Evolutionary conservation across 495 filamentous ascomycete genomes (phyloP), one percentile per base, ranked within the genome.

Genomic region (Oidiodendron maius): DNA sequence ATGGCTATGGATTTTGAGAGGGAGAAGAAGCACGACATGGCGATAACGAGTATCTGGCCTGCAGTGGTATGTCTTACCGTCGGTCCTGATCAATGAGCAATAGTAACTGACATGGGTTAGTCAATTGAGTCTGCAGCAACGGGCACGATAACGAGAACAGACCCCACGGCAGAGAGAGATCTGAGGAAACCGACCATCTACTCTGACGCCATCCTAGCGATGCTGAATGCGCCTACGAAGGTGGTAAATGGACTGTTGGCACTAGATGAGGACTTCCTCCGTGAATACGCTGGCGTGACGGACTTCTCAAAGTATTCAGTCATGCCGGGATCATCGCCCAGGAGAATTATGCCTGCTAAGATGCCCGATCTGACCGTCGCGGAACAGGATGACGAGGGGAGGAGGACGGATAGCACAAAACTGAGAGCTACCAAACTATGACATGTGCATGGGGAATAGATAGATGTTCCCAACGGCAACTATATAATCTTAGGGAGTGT

Each of bases 331-430:
- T 57, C 77, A 0, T 61, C 34, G 0, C 87, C 89, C 0, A 64
- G 87, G 20, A 68, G 89, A 34, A 93, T 94, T 40, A 91, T 94
- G 89, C 89, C 89, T 0, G 70, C 61, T 0, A 58, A 72, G 48
- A 72, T 94, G 53, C 89, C 89, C 1, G 74, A 83, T 39, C 54
- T 94, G 45, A 76, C 71, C 26, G 87, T 94, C 13, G 75, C 68
- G 17, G 89, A 94, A 69, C 87, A 95, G 63, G 82, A 82, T 50
- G 89, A 94, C 53, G 86, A 94, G 61, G 89, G 89, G 3, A 71
- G 69, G 60, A 74, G 78, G 50, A 74, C 81, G 61, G 85, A 93
- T 65, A 91, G 86, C 62, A 67, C 69, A 0, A 64, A 61, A 54
- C 6, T 56, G 39, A 46, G 53, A 25, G 45, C 56, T 3, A 25